Conservation (phyloP, 257 asterid genomes). For the Solanum peruvianum region DNA sequence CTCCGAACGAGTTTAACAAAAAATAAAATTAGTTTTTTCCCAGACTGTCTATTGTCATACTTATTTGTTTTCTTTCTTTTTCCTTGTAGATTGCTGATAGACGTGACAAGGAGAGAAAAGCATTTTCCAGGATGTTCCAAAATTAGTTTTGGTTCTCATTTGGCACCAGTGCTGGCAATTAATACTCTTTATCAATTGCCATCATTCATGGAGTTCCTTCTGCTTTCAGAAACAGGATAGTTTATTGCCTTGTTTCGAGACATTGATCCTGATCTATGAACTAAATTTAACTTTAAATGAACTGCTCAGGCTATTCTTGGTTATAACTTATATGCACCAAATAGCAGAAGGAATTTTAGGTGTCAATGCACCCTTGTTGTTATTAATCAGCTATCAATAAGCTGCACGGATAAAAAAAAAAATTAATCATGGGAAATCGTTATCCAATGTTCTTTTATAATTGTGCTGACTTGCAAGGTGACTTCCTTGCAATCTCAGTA, state of each 20-base stretch:
- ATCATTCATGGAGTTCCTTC: neutral
- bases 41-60: neutral
- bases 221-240: neutral
- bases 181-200: neutral
- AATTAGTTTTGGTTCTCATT: slow-evolving; percentile 15
- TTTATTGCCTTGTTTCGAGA: neutral
- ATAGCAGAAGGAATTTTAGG: neutral
- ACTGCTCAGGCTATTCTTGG: neutral
- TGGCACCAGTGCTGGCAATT: neutral
- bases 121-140: slow-evolving; percentile 71
- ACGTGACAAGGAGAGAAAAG: slow-evolving; percentile 64
- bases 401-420: neutral
- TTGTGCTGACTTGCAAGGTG: neutral
- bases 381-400: neutral
- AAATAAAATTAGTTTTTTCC: neutral
- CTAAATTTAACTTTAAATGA: neutral
- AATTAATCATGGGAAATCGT: neutral
- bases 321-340: neutral
- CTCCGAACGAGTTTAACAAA: neutral
- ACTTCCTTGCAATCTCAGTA: neutral
- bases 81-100: slow-evolving; percentile 55
- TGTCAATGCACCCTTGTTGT: neutral
- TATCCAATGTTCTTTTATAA: neutral
- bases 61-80: neutral
- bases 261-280: neutral